These are phyloP conservation scores for Bacterosira constricta DNA, from an alignment of 108 stramenopile species.

Conservation along the genomic window DNA sequence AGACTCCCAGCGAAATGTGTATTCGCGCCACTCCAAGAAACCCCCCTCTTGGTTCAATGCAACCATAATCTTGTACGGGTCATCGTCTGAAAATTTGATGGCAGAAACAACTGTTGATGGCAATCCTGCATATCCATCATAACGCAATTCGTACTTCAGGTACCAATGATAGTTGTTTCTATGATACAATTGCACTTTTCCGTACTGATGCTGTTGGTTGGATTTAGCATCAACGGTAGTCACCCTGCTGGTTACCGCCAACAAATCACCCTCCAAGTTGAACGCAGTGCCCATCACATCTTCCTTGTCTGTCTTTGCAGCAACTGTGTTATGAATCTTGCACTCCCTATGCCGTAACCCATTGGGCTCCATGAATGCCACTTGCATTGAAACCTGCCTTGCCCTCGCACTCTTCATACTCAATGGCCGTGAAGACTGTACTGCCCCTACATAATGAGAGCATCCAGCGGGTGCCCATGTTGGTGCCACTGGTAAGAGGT, in stretches of 20 bases:
- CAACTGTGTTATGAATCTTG: slow-evolving; percentile 46
- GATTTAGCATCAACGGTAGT: slow-evolving; percentile 12
- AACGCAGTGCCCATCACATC: slow-evolving; percentile 59
- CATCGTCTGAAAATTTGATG: slow-evolving; percentile 61
- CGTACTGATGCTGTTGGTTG: slow-evolving; percentile 17
- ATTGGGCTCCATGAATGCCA: slow-evolving; percentile 91
- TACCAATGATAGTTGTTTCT: slow-evolving; percentile 93
- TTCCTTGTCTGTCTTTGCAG: slow-evolving; percentile 48
- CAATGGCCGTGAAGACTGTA: slow-evolving; percentile 55
- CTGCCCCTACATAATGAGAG: slow-evolving; percentile 75
- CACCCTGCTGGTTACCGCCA: slow-evolving; percentile 64
- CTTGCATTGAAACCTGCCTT: slow-evolving; percentile 59
- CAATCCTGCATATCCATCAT: slow-evolving; percentile 10
- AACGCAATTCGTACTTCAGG: slow-evolving; percentile 79
- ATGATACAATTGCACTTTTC: slow-evolving; percentile 87
- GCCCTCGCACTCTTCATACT: slow-evolving; percentile 44
- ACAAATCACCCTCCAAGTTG: slow-evolving; percentile 76
- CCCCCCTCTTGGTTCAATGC: slow-evolving; percentile 20
- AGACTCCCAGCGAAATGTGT: slow-evolving; percentile 76
- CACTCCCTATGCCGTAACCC: slow-evolving; percentile 87
- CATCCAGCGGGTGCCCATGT: slow-evolving; percentile 82
- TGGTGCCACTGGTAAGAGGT: slow-evolving; percentile 51
- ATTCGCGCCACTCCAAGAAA: slow-evolving; percentile 57
- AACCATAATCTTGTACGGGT: slow-evolving; percentile 54
- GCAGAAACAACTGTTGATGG: slow-evolving; percentile 27